These are phyloP conservation scores for Exutisphaerella laricina DNA, from an alignment of 2,329 filamentous ascomycete genomes.

Conservation along the genomic window DNA sequence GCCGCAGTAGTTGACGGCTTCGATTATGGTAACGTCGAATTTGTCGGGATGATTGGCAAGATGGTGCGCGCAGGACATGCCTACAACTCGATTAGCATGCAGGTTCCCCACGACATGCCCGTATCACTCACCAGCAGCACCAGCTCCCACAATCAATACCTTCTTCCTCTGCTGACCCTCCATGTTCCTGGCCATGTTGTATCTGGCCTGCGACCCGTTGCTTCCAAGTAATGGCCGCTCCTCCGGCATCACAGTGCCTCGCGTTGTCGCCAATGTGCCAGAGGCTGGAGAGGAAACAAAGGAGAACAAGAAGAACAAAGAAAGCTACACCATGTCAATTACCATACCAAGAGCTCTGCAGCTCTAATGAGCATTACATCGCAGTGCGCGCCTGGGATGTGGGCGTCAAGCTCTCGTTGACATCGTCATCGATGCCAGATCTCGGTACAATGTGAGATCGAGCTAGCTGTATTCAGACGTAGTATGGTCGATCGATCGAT, in stretches of 20 bases:
- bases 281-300: too few relatives aligned
- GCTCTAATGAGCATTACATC: background rate
- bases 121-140: conserved; percentile 53
- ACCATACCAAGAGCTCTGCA: background rate
- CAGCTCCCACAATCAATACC: conserved; percentile 57
- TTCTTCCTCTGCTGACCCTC: conserved; percentile 39
- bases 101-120: background rate
- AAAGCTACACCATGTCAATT: background rate
- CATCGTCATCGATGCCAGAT: conserved; percentile 6
- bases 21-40: conserved; percentile 61
- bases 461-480: background rate
- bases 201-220: conserved; percentile 32
- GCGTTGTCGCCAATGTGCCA: background rate
- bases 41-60: conserved; percentile 60
- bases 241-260: conserved; percentile 22
- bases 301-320: background rate
- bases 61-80: conserved; percentile 61
- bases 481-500: conserved; percentile 2
- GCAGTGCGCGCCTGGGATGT: background rate
- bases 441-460: conserved; percentile 2
- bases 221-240: conserved; percentile 25
- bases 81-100: conserved; percentile 28
- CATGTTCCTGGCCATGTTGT: conserved; percentile 33
- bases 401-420: background rate
- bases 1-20: conserved; percentile 53